Evolutionary conservation across 2,329 filamentous ascomycete genomes (phyloP), one percentile per base, ranked within the genome.

Genomic region (Neurospora sp.): DNA sequence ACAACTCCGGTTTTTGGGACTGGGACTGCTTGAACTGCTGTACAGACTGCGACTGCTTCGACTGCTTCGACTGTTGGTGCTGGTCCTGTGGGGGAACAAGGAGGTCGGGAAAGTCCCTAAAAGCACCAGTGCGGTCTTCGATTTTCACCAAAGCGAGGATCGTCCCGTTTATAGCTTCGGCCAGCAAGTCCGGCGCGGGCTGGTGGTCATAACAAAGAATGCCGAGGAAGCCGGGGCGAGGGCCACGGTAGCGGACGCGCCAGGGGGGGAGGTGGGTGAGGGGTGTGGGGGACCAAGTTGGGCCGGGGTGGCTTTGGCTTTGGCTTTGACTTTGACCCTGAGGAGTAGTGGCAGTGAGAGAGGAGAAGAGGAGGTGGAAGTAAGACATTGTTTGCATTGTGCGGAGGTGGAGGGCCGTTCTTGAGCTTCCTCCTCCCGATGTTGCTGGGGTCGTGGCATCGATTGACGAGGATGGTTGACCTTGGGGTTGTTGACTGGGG

Each of bases 331-430:
- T 39, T 1, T 13, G 11, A 9, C 38, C 38, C 4, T 39, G 38
- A 0, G 19, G 5, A 8, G 19, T 10, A 23, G 19, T 2, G 5
- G 23, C 6, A 10, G 23, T 33, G 19, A 33, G 23, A 8, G 39
- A 58, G 73, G 68, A 66, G 38, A 69, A 46, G 6, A 79, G 76
- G 10, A 82, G 73, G 76, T 95, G 92, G 75, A 95, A 93, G 75
- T 94, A 95, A 0, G 91, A 90, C 84, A 93, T 89, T n/a, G 85
- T 87, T 74, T 93, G 91, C 90, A 95, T 93, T 6, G 86, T 85
- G 68, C 91, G 83, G 2, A 92, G 79, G 72, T 94, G 89, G 0
- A 87, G 84, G 0, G 90, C 85, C 10, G 89, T 91, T 43, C 89
- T 83, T 3, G 85, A 81, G 1, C 83, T 83, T 33, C 52, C 52